These are phyloP conservation scores for Skeletonema potamos DNA, from an alignment of 108 stramenopile genomes.

Conservation along the genomic window DNA sequence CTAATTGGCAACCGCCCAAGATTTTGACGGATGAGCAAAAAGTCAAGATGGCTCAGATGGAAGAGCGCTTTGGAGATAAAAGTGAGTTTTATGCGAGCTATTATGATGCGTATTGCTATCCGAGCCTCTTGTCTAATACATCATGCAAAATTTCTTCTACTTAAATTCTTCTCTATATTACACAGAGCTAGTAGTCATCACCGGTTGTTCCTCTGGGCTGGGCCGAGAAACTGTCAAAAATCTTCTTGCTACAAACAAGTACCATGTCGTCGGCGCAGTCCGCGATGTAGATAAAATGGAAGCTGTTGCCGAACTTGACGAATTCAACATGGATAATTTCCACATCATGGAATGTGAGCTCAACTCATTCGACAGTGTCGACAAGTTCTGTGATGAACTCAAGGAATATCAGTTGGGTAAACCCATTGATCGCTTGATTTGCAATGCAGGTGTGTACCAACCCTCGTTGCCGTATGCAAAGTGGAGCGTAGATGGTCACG, in stretches of 20 bases:
- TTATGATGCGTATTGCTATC: not conserved
- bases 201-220: conserved; percentile 87
- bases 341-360: conserved; percentile 86
- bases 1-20: conserved; percentile 66
- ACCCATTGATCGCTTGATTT: conserved; percentile 86
- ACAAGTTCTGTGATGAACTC: conserved; percentile 73
- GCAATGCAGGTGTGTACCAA: conserved; percentile 91
- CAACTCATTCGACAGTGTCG: conserved; percentile 86
- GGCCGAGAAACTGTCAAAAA: conserved; percentile 86
- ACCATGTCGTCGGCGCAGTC: conserved; percentile 88
- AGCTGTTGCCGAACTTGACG: conserved; percentile 84
- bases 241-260: conserved; percentile 75
- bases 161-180: not conserved
- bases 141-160: not conserved
- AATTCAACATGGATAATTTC: conserved; percentile 75
- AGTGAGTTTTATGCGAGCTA: conserved; percentile 54
- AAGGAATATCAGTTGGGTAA: conserved; percentile 69
- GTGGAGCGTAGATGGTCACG: conserved; percentile 86
- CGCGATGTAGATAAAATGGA: conserved; percentile 89
- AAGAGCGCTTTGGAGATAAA: conserved; percentile 77
- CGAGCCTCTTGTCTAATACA: not conserved
- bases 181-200: conserved; percentile 88
- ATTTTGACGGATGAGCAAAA: conserved; percentile 55
- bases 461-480: conserved; percentile 82
- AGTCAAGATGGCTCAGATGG: conserved; percentile 50